Conservation (phyloP, 1,284 basidiomycete genomes). For the Neolentinus lepideus region DNA sequence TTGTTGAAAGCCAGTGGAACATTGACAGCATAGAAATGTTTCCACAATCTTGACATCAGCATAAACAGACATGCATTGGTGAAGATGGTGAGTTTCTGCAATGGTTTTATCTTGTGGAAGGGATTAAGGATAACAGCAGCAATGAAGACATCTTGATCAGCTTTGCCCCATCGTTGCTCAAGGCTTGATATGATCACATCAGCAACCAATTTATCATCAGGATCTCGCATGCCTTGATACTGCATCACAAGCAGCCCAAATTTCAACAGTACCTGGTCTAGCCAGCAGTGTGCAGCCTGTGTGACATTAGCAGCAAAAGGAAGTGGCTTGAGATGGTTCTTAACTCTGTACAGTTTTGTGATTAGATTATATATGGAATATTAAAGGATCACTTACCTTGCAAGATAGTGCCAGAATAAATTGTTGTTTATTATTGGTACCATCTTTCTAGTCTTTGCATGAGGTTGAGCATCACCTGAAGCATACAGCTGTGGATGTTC, state of each 20-base stretch:
- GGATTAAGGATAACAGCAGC: slow-evolving; percentile 24
- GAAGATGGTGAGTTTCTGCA: neutral
- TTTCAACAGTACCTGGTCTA: slow-evolving; percentile 16
- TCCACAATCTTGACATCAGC: neutral
- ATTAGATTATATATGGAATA: slow-evolving; percentile 3
- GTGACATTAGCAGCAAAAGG: slow-evolving; percentile 19
- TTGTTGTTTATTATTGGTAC: slow-evolving; percentile 5
- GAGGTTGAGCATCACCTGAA: neutral
- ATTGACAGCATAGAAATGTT: neutral
- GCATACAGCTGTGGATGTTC: slow-evolving; percentile 4
- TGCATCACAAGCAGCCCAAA: slow-evolving; percentile 10
- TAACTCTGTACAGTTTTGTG: slow-evolving; percentile 11
- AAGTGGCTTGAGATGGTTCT: slow-evolving; percentile 18
- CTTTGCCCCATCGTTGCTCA: slow-evolving; percentile 23
- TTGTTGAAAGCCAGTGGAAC: too few species aligned
- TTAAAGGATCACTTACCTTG: slow-evolving; percentile 9
- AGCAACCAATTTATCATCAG: neutral
- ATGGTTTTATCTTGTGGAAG: neutral
- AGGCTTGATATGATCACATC: slow-evolving; percentile 16
- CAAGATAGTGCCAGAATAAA: slow-evolving; percentile 8
- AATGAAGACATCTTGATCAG: slow-evolving; percentile 30
- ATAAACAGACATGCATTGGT: neutral
- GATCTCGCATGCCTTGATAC: slow-evolving; percentile 3
- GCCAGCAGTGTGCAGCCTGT: slow-evolving; percentile 13
- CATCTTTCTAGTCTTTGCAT: slow-evolving; percentile 6